Conservation (phyloP, 208 protist species). For the Acanthamoeba triangularis region DNA sequence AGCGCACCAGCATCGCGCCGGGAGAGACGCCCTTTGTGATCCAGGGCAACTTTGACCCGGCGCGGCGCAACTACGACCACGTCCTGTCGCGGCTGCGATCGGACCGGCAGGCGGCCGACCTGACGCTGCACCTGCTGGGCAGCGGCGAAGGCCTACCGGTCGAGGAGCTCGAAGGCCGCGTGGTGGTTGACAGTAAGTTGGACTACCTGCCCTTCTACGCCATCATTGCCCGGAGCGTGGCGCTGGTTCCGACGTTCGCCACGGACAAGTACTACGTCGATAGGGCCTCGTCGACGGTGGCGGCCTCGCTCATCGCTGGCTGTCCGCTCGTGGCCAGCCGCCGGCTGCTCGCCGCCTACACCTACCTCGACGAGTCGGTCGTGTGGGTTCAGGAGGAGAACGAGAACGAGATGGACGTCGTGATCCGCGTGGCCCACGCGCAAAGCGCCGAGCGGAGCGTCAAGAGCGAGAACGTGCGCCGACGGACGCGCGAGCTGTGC, state of each 20-base stretch:
- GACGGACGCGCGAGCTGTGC: background rate
- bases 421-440: background rate
- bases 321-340: too few species aligned
- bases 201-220: too few species aligned
- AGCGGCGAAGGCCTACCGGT: background rate
- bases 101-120: background rate
- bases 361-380: background rate
- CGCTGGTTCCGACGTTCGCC: too few species aligned
- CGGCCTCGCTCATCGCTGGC: too few species aligned
- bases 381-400: background rate
- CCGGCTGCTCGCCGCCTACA: too few species aligned
- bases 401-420: background rate
- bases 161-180: background rate
- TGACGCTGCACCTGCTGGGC: background rate
- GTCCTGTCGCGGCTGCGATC: too few species aligned
- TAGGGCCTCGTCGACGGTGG: too few species aligned
- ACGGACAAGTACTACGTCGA: too few species aligned
- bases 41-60: too few species aligned
- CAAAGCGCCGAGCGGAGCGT: background rate
- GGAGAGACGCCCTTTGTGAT: background rate
- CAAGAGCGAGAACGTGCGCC: background rate
- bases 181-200: background rate
- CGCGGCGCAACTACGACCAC: too few species aligned
- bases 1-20: too few species aligned
- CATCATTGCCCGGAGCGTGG: too few species aligned